phyloP scores from a whole-genome alignment of 441 rosid species.

The Pelargonium citronellum region DNA sequence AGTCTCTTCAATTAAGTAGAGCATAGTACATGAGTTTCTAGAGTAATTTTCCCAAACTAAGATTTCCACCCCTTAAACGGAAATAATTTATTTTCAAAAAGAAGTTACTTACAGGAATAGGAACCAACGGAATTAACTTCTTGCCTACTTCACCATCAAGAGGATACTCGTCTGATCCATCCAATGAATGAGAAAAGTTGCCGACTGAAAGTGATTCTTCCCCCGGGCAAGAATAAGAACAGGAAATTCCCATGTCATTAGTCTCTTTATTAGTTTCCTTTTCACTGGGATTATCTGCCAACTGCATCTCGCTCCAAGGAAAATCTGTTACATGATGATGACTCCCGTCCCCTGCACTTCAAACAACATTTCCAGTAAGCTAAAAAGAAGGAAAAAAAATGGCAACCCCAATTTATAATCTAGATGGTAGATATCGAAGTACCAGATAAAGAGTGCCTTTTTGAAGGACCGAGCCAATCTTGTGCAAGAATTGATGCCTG shows the following conservation, averaged over 20 bases:
- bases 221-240: constrained; percentile 20
- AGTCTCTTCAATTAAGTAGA: not conserved
- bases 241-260: constrained; percentile 17
- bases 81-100: not conserved
- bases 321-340: constrained; percentile 22
- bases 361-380: constrained; percentile 1
- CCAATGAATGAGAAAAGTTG: constrained; percentile 34
- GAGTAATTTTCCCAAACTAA: not conserved
- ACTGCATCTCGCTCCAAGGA: constrained; percentile 13
- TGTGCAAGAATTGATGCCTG: constrained; percentile 53
- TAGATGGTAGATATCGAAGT: constrained; percentile 17
- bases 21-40: not conserved
- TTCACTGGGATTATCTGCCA: constrained; percentile 22
- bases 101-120: constrained; percentile 65
- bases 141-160: constrained; percentile 78
- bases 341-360: constrained; percentile 28
- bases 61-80: not conserved
- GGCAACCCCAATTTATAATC: constrained; percentile 11
- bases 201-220: constrained; percentile 28
- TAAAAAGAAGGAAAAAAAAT: constrained; percentile 14
- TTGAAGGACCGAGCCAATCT: constrained; percentile 45
- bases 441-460: constrained; percentile 25
- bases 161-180: constrained; percentile 49
- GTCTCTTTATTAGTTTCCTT: constrained; percentile 20
- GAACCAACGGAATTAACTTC: constrained; percentile 73